phyloP scores from a whole-genome alignment of 345 rosid species.

The Eucalyptus grandis region DNA sequence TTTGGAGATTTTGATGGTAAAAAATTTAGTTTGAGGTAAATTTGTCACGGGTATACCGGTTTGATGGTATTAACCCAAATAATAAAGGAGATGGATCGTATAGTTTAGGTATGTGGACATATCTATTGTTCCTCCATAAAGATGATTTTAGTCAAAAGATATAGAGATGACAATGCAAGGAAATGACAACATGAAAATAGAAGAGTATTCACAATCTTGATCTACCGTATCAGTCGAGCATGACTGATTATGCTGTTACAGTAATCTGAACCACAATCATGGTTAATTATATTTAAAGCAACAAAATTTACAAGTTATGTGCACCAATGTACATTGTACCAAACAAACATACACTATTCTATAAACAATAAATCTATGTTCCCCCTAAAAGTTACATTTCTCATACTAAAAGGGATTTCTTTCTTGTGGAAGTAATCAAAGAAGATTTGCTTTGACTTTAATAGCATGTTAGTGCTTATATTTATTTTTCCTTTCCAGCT shows the following conservation, averaged over 20 bases:
- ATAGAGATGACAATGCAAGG: neutral
- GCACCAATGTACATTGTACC: neutral
- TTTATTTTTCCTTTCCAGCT: neutral
- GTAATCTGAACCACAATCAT: neutral
- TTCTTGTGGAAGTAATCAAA: neutral
- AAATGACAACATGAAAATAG: neutral
- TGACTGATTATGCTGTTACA: neutral
- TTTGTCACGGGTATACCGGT: no score
- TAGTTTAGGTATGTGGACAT: neutral
- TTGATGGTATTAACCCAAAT: neutral
- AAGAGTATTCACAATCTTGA: neutral
- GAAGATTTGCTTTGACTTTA: neutral
- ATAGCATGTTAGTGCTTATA: neutral
- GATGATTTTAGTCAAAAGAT: neutral
- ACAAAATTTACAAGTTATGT: neutral
- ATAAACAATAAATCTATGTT: neutral
- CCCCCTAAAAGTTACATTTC: neutral
- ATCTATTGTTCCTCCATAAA: neutral
- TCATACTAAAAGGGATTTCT: neutral
- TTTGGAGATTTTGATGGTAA: no score
- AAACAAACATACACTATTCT: neutral
- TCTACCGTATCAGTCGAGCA: neutral
- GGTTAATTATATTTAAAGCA: neutral
- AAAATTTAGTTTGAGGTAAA: no score
- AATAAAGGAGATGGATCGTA: neutral